A percentile compares a stretch with the other conserved stretches of the same genome.
Evolutionary conservation across 2,329 filamentous ascomycete genomes (phyloP).

Genomic region (Pezicula rhizophila): DNA sequence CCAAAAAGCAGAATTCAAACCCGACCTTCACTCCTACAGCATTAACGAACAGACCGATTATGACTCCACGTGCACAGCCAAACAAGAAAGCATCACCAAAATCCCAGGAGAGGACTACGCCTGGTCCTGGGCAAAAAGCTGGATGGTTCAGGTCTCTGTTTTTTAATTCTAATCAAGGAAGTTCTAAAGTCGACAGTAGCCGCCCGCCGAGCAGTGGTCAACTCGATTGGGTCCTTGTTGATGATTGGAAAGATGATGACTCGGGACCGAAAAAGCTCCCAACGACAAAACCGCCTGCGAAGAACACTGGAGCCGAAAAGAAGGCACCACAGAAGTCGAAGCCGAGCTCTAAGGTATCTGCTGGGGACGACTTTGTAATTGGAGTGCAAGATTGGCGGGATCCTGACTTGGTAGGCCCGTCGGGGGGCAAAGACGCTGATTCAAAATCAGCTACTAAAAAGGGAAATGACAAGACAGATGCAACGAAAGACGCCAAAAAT

Average conservation of each 20-base stretch:
- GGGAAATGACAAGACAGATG: slow-evolving; percentile 22
- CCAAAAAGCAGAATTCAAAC: slow-evolving; percentile 21
- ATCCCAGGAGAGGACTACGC: slow-evolving; percentile 14
- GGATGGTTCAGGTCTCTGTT: slow-evolving; percentile 43
- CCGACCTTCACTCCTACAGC: slow-evolving; percentile 24
- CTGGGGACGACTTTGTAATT: slow-evolving; percentile 65
- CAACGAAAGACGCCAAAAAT: slow-evolving; percentile 13
- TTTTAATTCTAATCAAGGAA: slow-evolving; percentile 27
- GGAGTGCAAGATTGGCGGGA: slow-evolving; percentile 86
- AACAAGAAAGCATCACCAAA: slow-evolving; percentile 24
- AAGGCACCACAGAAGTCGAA: slow-evolving; percentile 21
- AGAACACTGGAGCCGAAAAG: slow-evolving; percentile 25
- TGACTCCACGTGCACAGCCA: slow-evolving; percentile 21
- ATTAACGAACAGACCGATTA: slow-evolving; percentile 22
- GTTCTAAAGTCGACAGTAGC: slow-evolving; percentile 42
- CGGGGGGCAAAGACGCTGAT: slow-evolving; percentile 19
- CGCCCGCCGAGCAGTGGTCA: slow-evolving; percentile 68
- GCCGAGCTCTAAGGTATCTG: slow-evolving; percentile 10
- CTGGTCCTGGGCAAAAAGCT: slow-evolving; percentile 14
- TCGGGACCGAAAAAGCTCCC: slow-evolving; percentile 25
- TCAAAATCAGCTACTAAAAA: slow-evolving; percentile 15
- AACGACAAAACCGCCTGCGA: slow-evolving; percentile 39
- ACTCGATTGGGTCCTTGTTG: slow-evolving; percentile 65
- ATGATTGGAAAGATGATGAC: slow-evolving; percentile 58
- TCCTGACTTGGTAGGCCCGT: slow-evolving; percentile 56